These are phyloP conservation scores for Pseudogymnoascus sp. DNA, from an alignment of 2,329 filamentous ascomycete genomes.

Conservation along the genomic window DNA sequence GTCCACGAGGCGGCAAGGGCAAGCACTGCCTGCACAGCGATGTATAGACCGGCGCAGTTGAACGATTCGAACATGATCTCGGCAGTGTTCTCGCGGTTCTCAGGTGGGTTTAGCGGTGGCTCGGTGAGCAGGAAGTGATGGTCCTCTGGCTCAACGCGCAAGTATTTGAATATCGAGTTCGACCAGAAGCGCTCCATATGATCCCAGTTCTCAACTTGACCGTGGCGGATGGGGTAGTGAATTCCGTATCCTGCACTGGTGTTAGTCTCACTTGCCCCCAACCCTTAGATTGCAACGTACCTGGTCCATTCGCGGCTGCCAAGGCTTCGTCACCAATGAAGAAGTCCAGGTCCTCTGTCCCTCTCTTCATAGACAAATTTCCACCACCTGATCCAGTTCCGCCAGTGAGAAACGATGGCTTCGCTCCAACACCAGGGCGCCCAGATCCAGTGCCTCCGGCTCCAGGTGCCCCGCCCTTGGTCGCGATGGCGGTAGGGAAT, in stretches of 20 bases:
- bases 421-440: slow-evolving; percentile 83
- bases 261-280: not conserved
- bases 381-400: slow-evolving; percentile 69
- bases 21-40: slow-evolving; percentile 94
- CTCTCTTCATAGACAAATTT: slow-evolving; percentile 83
- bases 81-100: slow-evolving; percentile 97
- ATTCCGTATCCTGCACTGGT: slow-evolving; percentile 70
- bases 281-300: slow-evolving; percentile 36
- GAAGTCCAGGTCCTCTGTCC: slow-evolving; percentile 95
- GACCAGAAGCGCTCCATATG: slow-evolving; percentile 99
- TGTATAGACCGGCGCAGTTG: slow-evolving; percentile 98
- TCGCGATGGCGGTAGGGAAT: slow-evolving; percentile 97
- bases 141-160: slow-evolving; percentile 95
- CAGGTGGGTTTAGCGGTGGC: slow-evolving; percentile 91
- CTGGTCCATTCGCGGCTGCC: slow-evolving; percentile 73
- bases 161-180: slow-evolving; percentile 99
- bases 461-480: slow-evolving; percentile 69
- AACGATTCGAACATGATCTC: slow-evolving; percentile 99
- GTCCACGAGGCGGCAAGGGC: slow-evolving; percentile 97
- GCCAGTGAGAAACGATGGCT: slow-evolving; percentile 89
- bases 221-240: slow-evolving; percentile 95
- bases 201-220: slow-evolving; percentile 99
- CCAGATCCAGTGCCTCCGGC: slow-evolving; percentile 74
- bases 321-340: slow-evolving; percentile 98
- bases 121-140: slow-evolving; percentile 98